Base-by-base conservation (phyloP, 352 stramenopile species). In the Thalassiosira sp. region DNA sequence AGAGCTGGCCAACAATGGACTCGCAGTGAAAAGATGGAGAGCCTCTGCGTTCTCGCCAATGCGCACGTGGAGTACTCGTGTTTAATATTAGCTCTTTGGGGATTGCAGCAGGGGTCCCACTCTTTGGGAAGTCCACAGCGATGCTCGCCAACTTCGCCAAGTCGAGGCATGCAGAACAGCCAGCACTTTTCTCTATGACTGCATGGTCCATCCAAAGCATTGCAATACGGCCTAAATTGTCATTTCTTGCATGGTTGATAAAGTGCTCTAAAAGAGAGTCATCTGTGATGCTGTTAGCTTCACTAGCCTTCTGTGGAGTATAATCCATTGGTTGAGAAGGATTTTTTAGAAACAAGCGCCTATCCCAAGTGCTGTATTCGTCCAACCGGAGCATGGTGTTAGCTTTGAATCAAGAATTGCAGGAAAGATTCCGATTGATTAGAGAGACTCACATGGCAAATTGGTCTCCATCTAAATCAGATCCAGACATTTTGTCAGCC, bases 281-380 rank as follows among this genome's bases (percentile, higher is more conserved):
- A 40, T 58, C 31, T 13, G 18, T 59, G 31, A 60, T 69, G 3
- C 15, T 5, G 18, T 40, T 24, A 25, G 11, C 40, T 51, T 58
- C 31, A 35, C 27, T 28, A 11, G 43, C n/a, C 15, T 61, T 63
- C 15, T 49, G 48, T 20, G 68, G 58, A 43, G 46, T 27, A n/a
- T 65, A 76, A 18, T 76, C 58, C 57, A 70, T 62, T 45, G 68
- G 57, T 15, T 57, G 40, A 42, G n/a, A 13, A 54, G 24, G 61
- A 7, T 8, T 51, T 16, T 7, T 7, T 18, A 76, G 46, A 18
- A 76, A 76, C 25, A 76, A 42, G 10, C 57, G 62, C 24, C 25
- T 16, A 46, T 76, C 68, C 68, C 68, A 76, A 8, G 68, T 76
- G n/a, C n/a, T n/a, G n/a, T n/a, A n/a, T n/a, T n/a, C n/a, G n/a